Base-by-base conservation (phyloP, 768 basidiomycete species). In the Rhizopogon vulgaris region DNA sequence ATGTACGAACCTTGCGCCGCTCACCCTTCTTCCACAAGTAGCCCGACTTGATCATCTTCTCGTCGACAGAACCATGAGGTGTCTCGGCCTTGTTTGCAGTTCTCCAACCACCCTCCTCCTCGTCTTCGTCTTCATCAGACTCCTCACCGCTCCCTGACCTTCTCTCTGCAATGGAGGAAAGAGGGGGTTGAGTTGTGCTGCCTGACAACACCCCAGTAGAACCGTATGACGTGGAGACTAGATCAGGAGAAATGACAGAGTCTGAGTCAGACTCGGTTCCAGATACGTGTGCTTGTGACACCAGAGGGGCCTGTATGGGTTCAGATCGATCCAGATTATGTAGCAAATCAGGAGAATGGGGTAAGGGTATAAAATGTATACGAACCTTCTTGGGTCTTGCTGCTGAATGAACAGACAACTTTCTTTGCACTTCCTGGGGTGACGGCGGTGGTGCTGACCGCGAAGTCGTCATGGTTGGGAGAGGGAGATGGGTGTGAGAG, bases 11-110 rank as follows among this genome's bases (percentile, higher is more conserved):
- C 87, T 97, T 97, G 69, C 96, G 76, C 52, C 93, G 80, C 70
- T 96, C 92, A 59, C 95, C 95, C 76, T 98, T 98, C 81, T 99
- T 99, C 83, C 85, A 89, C 48, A 98, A 73, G 73, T 96, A 98
- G 1, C 95, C 96, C 22, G 87, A 82, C 71, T 94, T 95, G 65
- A 95, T 77, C 38, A 90, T 83, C 43, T 76, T 80, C 62, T 86
- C 85, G 52, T 84, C 84, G 11, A 73, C 71, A 3, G 82, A 77
- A 52, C 76, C 74, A 51, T 74, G 76, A 40, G 72, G 67, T 25
- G 64, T 69, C 43, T 66, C 72, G 43, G 69, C 69, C 41, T 69
- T 65, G 59, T 76, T 77, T 30, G 75, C 77, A 32, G 75, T 73
- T 63, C 75, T 78, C 84, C 84, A 87, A 6, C 80, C 87, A 25